Base-by-base conservation (phyloP, 228 moss, liverwort and hornwort species). In the Sphagnum fallax region DNA sequence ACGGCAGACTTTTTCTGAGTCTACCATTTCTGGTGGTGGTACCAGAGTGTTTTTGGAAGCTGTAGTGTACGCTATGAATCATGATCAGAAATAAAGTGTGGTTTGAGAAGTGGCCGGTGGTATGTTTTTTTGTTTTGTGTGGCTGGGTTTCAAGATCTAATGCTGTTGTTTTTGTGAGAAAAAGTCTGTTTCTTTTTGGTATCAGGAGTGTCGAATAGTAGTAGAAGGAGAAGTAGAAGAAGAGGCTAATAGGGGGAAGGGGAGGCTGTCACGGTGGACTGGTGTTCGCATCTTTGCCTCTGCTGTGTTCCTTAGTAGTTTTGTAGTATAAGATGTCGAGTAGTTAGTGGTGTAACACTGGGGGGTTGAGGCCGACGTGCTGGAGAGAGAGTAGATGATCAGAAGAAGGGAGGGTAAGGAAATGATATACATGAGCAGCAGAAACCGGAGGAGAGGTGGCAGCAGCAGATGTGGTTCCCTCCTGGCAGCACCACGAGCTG, bases 351-450 rank as follows among this genome's bases (percentile, higher is more conserved):
- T 16, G 53, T 7, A 55, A 55, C 9, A 8, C 55, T 55, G 8
- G 60, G 60, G 47, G 48, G 49, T 13, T 16, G 48, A 50, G 47
- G n/a, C 49, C 10, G 50, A 52, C 1, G 15, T 16, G 47, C 60
- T 48, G n/a, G 69, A 57, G 48, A 50, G 65, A 60, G 60, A 48
- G 49, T 50, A 60, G 59, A 8, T 60, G 32, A 32, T 70, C 66
- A 15, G 64, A 52, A 4, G 69, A 51, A 52, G 64, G 73, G 8
- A 14, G 78, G 82, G 80, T 82, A 80, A 78, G 82, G 88, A 74
- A 82, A 88, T 88, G 88, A 82, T 78, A 88, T 88, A 85, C 84
- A 88, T 82, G 88, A 80, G 82, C 82, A 77, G 80, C 85, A 88
- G 2, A 76, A 88, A 82, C 82, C 32, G 2, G 85, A 85, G 88